Conservation (phyloP, 495 filamentous ascomycete genomes). For the Aspergillus saccharolyticus region DNA sequence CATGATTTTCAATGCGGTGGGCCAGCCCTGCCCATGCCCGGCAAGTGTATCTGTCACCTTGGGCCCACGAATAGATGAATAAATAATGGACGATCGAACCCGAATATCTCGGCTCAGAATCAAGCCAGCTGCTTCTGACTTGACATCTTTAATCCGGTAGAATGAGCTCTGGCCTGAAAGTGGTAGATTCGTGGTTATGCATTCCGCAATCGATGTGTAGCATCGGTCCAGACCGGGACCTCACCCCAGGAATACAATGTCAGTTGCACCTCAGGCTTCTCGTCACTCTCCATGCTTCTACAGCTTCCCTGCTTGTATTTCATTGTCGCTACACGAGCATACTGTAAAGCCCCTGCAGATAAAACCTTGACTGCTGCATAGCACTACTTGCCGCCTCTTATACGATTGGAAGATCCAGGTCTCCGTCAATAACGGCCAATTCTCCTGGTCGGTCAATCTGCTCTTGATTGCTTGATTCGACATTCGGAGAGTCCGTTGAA, state of each 20-base stretch:
- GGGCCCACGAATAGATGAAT: not conserved
- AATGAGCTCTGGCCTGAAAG: not conserved
- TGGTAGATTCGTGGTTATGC: not conserved
- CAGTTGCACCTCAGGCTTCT: not conserved
- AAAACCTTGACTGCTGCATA: not conserved
- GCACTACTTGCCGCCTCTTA: not conserved
- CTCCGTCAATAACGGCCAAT: not conserved
- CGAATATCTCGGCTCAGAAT: not conserved
- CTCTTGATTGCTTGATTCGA: not conserved
- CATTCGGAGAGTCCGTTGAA: not conserved
- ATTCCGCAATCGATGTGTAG: not conserved
- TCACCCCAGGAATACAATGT: not conserved
- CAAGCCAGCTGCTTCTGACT: too few relatives aligned
- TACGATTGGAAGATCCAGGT: not conserved
- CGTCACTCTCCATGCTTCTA: not conserved
- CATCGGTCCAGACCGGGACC: not conserved
- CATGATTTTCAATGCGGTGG: not conserved
- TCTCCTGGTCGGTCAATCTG: not conserved
- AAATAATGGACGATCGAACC: not conserved
- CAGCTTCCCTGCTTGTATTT: not conserved
- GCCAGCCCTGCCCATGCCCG: not conserved
- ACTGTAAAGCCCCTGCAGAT: not conserved
- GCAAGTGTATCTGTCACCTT: not conserved
- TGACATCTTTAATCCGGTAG: too few relatives aligned
- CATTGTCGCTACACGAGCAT: not conserved